A percentile compares a stretch with the other conserved stretches of the same genome.
phyloP scores from a whole-genome alignment of 2,329 filamentous ascomycete species.

The Periconia sp. region DNA sequence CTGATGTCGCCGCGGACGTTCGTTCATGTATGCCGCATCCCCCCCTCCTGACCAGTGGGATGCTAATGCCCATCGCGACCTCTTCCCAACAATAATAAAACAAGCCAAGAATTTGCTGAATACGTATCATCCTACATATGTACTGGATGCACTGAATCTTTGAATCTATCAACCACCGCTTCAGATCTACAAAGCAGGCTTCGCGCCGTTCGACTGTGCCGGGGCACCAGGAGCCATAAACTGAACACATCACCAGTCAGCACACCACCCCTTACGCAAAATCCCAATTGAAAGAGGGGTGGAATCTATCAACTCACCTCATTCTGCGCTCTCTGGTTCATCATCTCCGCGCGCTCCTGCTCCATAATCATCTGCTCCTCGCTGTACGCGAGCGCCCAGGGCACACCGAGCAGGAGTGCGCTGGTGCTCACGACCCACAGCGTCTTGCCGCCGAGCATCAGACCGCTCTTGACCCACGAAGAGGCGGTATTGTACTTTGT shows the following conservation, averaged over 20 bases:
- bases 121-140: neutral
- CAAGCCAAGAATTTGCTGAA: slow-evolving; percentile 18
- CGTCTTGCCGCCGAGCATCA: slow-evolving; percentile 78
- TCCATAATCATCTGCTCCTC: slow-evolving; percentile 97
- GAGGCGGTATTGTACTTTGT: slow-evolving; percentile 53
- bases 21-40: neutral
- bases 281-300: neutral
- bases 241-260: slow-evolving; percentile 12
- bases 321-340: slow-evolving; percentile 81
- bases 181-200: slow-evolving; percentile 36
- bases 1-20: no score
- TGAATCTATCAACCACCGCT: no score
- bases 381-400: slow-evolving; percentile 87
- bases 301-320: slow-evolving; percentile 58
- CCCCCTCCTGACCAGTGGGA: neutral
- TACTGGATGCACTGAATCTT: neutral
- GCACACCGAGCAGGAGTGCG: slow-evolving; percentile 85
- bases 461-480: slow-evolving; percentile 60
- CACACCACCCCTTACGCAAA: neutral
- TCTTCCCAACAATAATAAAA: slow-evolving; percentile 20
- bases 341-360: slow-evolving; percentile 96
- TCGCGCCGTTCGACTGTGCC: slow-evolving; percentile 28
- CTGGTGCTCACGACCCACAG: slow-evolving; percentile 91
- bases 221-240: slow-evolving; percentile 37
- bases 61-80: slow-evolving; percentile 2